Evolutionary conservation across 1,284 basidiomycete genomes (phyloP), one percentile per base, ranked within the genome.

Genomic region (Ceratobasidium sp.): DNA sequence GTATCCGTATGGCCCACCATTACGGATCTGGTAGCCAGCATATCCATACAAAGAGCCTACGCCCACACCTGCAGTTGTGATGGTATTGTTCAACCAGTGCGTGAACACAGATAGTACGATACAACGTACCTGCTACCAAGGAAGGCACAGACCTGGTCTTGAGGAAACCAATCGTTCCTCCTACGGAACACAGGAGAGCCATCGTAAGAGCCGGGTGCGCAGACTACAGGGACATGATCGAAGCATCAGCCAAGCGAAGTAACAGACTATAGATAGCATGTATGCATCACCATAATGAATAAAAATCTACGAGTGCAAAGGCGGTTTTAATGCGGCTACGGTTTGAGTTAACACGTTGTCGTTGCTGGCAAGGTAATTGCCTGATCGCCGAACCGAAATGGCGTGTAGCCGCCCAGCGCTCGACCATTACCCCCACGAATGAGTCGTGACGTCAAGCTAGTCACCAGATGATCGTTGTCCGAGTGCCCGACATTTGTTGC

Each of bases 151-250:
- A 93, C 30, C 73, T 39, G n/a, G 73, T 76, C 53, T 73, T 76
- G 28, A 76, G 75, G 46, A 79, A 80, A 3, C 80, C 80, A 55
- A 88, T 89, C 61, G 91, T 75, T 39, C 93, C 93, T 32, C 93
- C 93, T 52, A 92, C 83, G 75, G 91, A 82, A 81, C 93, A 94
- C 74, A 94, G 82, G 74, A 82, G 85, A 74, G 93, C 91, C 86
- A 94, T 93, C 39, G 88, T 83, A 79, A 88, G 91, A 73, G 93
- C 91, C 76, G 92, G 92, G 80, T 91, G 88, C 65, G 92, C 90
- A 80, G 92, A 93, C 92, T 92, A 26, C 18, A 69, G 12, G 5
- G 34, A 45, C 46, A 50, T 2, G 46, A 26, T n/a, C n/a, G n/a
- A n/a, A n/a, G n/a, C n/a, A n/a, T n/a, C n/a, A n/a, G n/a, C n/a